Evolutionary conservation across 2,329 filamentous ascomycete species (phyloP), one percentile per base, ranked within the genome.

Genomic region (Lasiodiplodia theobromae): DNA sequence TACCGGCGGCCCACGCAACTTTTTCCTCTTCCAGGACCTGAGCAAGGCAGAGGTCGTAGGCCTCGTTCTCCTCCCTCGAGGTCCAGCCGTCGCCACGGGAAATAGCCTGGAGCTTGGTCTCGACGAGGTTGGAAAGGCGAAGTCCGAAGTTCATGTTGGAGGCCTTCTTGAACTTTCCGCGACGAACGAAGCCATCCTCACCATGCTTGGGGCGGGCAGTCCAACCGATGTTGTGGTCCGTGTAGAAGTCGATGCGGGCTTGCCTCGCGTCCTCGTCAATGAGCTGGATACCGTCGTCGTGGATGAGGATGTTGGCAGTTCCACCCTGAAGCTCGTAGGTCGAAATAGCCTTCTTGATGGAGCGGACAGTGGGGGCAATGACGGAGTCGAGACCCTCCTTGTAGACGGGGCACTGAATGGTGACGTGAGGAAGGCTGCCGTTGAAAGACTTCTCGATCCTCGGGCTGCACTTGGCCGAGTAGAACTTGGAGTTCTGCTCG

Each of bases 391-490:
- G 85, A 71, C 92, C 92, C 78, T 96, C 93, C 78, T 95, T 96
- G 83, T 96, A 96, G 0, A 96, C 92, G 4, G 93, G 93, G 77
- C 92, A 94, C 76, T 97, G 93, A 52, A 96, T 91, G 3, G 82
- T 85, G 71, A 93, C 85, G 75, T 93, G 92, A 2, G 91, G 91
- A 18, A 94, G 84, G 31, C 83, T 76, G 7, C 54, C 54, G 38
- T 58, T 81, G 74, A 1, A 80, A 82, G 68, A 86, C 86, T 63
- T 63, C 21, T 68, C 54, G 34, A 94, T 79, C 58, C 91, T 84
- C 23, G 86, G 86, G 1, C 90, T 89, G 10, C 90, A 85, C n/a
- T 85, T 83, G 1, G 91, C 92, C 0, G 92, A 95, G 81, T 91
- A 96, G 82, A 90, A 95, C 78, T 91, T 92, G 75, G 91, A 93